Evolutionary conservation across 441 rosid genomes (phyloP), one percentile per base, ranked within the genome.

Genomic region (Melastoma candidum): DNA sequence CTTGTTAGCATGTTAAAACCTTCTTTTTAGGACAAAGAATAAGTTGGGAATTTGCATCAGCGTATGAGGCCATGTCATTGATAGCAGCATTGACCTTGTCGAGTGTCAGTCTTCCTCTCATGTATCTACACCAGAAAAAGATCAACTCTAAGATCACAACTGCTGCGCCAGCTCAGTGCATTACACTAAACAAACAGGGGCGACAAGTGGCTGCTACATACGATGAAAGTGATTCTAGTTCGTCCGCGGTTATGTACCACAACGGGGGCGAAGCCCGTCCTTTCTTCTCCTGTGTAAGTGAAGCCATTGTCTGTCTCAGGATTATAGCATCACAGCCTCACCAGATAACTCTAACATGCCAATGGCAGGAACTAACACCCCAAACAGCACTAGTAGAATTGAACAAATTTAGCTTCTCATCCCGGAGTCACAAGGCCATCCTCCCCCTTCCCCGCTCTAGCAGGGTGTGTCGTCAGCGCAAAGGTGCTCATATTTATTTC

Each of bases 41-140:
- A 57, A 87, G 92, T 66, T 92, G 83, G 32, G 80, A 80, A 73
- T 85, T 87, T 24, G 85, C 72, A 70, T 92, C 95, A 24, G 94
- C 92, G 61, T 80, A 85, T 47, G 90, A 67, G 59, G 80, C 87
- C 90, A 87, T 85, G 73, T 85, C 96, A 77, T 59, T 82, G 44
- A 92, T 71, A 39, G 94, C 89, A 17, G 95, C 87, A 68, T 92
- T 92, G 68, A 88, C 83, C 77, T 82, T 92, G 65, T 92, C 96
- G 12, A 82, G 59, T 1, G 93, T 85, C 45, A 92, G 96, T 66
- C 98, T 82, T 62, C 98, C 98, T 78, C 77, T 87, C 98, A 92
- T 92, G 72, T 92, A 92, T 55, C 94, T 85, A 52, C 64, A 61
- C 3, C 49, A 2, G 1, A 36, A 32, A 51, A 11, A 64, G 45